Conservation (phyloP, 345 rosid species). For the Litchi chinensis region DNA sequence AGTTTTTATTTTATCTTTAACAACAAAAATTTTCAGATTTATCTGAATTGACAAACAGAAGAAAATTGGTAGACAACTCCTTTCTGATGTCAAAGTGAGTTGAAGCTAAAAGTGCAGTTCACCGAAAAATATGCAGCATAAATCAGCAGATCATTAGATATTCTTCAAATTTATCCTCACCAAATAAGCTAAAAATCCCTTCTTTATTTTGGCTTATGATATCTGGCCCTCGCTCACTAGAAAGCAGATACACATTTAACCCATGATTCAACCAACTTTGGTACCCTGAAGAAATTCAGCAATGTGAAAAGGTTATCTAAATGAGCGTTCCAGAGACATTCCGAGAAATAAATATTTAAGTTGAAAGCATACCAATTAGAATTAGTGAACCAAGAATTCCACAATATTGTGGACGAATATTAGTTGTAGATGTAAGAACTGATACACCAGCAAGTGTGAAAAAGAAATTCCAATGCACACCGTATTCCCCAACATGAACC, state of each 20-base stretch:
- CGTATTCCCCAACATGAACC: slow-evolving; percentile 88
- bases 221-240: slow-evolving; percentile 67
- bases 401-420: slow-evolving; percentile 65
- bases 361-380: slow-evolving; percentile 52
- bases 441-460: slow-evolving; percentile 88
- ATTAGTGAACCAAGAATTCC: slow-evolving; percentile 68
- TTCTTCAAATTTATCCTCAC: slow-evolving; percentile 38
- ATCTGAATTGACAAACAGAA: not conserved
- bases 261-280: slow-evolving; percentile 66
- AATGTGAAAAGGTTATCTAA: slow-evolving; percentile 12
- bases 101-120: not conserved
- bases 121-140: not conserved
- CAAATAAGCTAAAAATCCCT: slow-evolving; percentile 80
- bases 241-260: slow-evolving; percentile 67
- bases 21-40: not conserved
- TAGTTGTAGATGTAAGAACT: slow-evolving; percentile 60
- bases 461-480: slow-evolving; percentile 96
- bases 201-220: slow-evolving; percentile 85
- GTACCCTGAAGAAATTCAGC: slow-evolving; percentile 56
- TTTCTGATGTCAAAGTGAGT: not conserved
- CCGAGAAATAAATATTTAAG: slow-evolving; percentile 5
- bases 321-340: slow-evolving; percentile 6
- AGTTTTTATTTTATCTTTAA: not conserved
- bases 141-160: not conserved
- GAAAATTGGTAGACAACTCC: not conserved